A percentile compares a stretch with the other conserved stretches of the same genome.
Conservation (phyloP, 305 asterid genomes). For the Fraxinus platypoda region DNA sequence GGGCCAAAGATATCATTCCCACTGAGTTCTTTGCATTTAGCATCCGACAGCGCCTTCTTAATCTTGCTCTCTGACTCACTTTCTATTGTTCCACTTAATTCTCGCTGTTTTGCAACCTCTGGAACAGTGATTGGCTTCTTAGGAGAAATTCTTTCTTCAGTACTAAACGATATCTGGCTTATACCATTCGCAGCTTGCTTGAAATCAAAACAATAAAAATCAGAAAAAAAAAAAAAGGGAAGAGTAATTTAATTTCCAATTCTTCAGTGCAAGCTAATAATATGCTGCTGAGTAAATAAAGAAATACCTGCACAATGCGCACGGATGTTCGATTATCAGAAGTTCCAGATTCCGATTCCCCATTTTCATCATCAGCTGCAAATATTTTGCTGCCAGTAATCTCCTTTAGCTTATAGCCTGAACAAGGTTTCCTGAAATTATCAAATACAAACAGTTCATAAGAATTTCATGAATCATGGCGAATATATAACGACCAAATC, state of each 20-base stretch:
- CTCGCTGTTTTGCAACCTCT: conserved; percentile 96
- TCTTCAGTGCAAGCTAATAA: not conserved
- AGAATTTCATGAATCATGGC: not conserved
- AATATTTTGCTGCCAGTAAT: conserved; percentile 87
- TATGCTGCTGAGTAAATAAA: not conserved
- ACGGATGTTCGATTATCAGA: conserved; percentile 75
- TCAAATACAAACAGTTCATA: not conserved
- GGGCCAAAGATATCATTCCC: conserved; percentile 93
- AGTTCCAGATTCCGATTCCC: conserved; percentile 50
- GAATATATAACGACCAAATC: not conserved
- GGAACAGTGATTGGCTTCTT: conserved; percentile 77
- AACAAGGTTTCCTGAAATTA: conserved; percentile 75
- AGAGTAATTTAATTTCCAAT: not conserved
- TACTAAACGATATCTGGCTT: conserved; percentile 90
- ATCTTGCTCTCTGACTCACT: conserved; percentile 56
- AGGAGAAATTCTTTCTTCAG: conserved; percentile 78
- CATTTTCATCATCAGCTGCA: conserved; percentile 52
- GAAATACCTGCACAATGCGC: conserved; percentile 84
- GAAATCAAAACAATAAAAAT: conserved; percentile 11
- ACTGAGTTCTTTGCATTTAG: conserved; percentile 78
- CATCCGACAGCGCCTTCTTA: conserved; percentile 69
- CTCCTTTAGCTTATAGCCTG: conserved; percentile 85
- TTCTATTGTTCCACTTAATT: conserved; percentile 81
- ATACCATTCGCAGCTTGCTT: conserved; percentile 91
- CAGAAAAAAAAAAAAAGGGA: not conserved